Base-by-base conservation (phyloP, 164 flowering plant genomes). In the Nymphaea colorata region DNA sequence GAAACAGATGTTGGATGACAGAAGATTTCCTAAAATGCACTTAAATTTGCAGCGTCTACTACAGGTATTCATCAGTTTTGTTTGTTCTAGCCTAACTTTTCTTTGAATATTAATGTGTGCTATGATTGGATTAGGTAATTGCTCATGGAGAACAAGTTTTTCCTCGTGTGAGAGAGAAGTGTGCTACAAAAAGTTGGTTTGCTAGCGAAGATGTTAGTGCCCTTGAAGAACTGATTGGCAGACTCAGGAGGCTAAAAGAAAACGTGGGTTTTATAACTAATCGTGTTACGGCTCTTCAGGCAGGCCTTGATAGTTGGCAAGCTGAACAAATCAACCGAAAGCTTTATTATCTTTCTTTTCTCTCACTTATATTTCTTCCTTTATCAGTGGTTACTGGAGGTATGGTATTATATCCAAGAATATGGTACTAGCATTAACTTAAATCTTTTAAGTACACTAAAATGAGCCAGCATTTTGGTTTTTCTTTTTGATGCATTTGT, bases 241-340 rank as follows among this genome's bases (percentile, higher is more conserved):
- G 90, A 5, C 80, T 95, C 3, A 85, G 94, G 74, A 85, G 98
- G 73, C 78, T 95, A 25, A 90, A 90, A 78, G 99, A 95, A 76
- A 95, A 87, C 76, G 91, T 95, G 4, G 99, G 99, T 4, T 90
- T 95, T 72, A 78, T 92, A 61, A 90, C 87, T 17, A 95, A 87
- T 69, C 96, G 98, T 43, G 93, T 95, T 57, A 90, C 94, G 4
- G 97, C 97, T 64, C 82, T 92, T 66, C 98, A 95, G 75, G 90
- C 97, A 0, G 86, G 98, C 59, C 93, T 95, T 2, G 99, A 95
- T 70, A 95, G 97, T 75, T 95, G 99, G 99, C 99, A 95, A 75
- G 69, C 99, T 3, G 99, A 92, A 83, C 99, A 95, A 74, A 95
- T 95, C 62, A 95, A 95, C 78, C 75, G 76, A 77, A 95, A 92